Evolutionary conservation across 176 grass and related monocot genomes (phyloP), one percentile per base, ranked within the genome.

Genomic region (Themeda triandra): DNA sequence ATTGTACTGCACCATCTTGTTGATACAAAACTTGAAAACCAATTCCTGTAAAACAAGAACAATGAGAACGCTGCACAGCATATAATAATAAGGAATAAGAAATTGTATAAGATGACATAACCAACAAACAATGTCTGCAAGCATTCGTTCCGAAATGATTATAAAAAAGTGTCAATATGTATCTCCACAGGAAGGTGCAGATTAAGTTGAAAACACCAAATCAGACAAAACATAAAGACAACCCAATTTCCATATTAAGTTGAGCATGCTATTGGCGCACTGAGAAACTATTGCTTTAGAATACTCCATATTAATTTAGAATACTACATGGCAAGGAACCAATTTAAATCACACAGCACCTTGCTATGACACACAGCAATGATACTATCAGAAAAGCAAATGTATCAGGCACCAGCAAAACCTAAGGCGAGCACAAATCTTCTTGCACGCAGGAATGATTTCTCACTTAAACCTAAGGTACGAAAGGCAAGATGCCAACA

Each of bases 1-100:
- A 84, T 95, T 95, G 56, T 88, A 95, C 13, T 95, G 90, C 85
- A 92, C 90, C 90, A 95, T 95, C 86, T 90, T 89, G 45, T 1
- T 4, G 60, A 36, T 45, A 39, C 6, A 32, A 62, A 33, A 15
- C 6, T 84, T 24, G 8, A 31, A 24, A 53, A 63, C 18, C 41
- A 42, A 63, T 29, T 60, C 21, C 77, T 76, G 82, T 21, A 30
- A 70, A 51, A 75, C 18, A 53, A 85, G 58, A 53, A n/a, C 4
- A 1, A 42, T 75, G 45, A 25, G 2, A 80, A 46, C 21, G 8
- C 11, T 36, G 8, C 17, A 67, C 10, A 30, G 15, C 12, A 69
- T 37, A 69, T 37, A 69, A 76, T 4, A 39, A 18, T 0, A 66
- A 48, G 19, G 18, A 83, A 77, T 23, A 66, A 41, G 2, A 67